Evolutionary conservation across 352 stramenopile species (phyloP).

Genomic region (Phytophthora chlamydospora): DNA sequence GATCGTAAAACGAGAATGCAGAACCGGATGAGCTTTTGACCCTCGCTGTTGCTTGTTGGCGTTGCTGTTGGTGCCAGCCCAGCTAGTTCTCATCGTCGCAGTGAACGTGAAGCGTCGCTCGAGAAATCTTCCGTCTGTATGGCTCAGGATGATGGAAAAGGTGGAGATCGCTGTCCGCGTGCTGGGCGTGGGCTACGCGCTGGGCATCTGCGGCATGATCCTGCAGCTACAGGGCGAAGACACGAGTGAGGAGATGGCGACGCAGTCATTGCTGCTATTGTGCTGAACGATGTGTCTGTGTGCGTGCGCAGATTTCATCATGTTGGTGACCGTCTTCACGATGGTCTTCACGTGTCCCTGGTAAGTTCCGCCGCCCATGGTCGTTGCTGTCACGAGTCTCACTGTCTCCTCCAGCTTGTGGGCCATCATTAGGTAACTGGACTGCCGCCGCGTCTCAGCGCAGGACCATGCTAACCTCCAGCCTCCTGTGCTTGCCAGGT

Average conservation of each 20-base stretch:
- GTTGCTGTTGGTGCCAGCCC: background rate
- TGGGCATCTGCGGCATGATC: conserved; percentile 64
- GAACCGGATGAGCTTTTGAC: conserved; percentile 17
- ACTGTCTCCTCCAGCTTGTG: conserved; percentile 51
- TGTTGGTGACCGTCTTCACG: conserved; percentile 79
- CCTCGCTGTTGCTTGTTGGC: background rate
- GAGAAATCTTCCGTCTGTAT: conserved; percentile 6
- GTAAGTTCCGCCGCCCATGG: conserved; percentile 28
- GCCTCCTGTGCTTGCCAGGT: conserved; percentile 20
- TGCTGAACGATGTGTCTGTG: conserved; percentile 1
- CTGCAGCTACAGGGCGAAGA: conserved; percentile 54
- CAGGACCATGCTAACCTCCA: background rate
- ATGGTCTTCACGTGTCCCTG: conserved; percentile 87
- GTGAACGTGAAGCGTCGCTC: conserved; percentile 28
- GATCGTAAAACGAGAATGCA: conserved; percentile 34
- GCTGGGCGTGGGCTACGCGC: conserved; percentile 54
- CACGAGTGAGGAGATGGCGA: conserved; percentile 45
- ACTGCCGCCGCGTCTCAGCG: conserved; percentile 1
- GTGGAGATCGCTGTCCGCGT: conserved; percentile 76
- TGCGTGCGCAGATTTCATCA: conserved; percentile 57
- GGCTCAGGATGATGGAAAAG: conserved; percentile 50
- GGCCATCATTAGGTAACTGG: conserved; percentile 69
- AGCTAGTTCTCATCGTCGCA: background rate
- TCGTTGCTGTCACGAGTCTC: background rate
- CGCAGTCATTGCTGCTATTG: background rate